phyloP scores from a whole-genome alignment of 176 grass and related monocot species.

The maize (Zea mays) region Zm-B73-REFERENCE-NAM-5.0 NC_050097.1:191559501-191560000 shows the following conservation, averaged over 20 bases:
- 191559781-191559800: constrained; percentile 58
- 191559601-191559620: constrained; percentile 68
- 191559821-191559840: constrained; percentile 61
- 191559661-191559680: background rate
- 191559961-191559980: constrained; percentile 58
- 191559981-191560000: constrained; percentile 66
- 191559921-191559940: constrained; percentile 78
- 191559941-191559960: constrained; percentile 64
- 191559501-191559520: constrained; percentile 65
- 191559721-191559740: background rate
- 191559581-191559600: constrained; percentile 75
- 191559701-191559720: background rate
- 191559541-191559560: constrained; percentile 59
- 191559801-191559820: constrained; percentile 78
- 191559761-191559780: constrained; percentile 58
- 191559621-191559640: constrained; percentile 50
- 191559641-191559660: constrained; percentile 53
- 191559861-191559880: background rate
- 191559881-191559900: background rate
- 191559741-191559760: constrained; percentile 48
- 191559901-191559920: constrained; percentile 2
- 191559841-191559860: background rate
- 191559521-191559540: constrained; percentile 67
- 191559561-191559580: constrained; percentile 90
- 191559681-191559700: background rate